These are phyloP conservation scores for Leccinum ochraceum DNA, from an alignment of 768 basidiomycete genomes.

Conservation along the genomic window DNA sequence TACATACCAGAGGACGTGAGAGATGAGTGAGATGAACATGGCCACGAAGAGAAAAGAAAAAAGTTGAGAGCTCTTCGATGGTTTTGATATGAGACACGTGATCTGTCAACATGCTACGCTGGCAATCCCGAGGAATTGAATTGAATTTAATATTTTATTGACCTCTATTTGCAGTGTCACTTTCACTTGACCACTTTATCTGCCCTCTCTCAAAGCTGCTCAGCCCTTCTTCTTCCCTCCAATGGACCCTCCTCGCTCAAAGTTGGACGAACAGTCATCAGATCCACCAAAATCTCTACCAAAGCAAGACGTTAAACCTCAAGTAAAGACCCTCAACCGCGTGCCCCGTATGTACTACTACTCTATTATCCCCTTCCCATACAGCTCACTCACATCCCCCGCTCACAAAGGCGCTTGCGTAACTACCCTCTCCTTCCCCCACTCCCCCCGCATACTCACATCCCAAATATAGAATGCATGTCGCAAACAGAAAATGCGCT, in stretches of 20 bases:
- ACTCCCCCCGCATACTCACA: conserved; percentile 12
- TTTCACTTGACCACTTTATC: conserved; percentile 1
- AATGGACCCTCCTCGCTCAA: conserved; percentile 33
- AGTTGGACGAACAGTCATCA: conserved; percentile 52
- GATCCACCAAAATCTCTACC: conserved; percentile 36
- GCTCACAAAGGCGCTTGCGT: not conserved
- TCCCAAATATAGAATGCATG: conserved; percentile 75
- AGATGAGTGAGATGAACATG: conserved; percentile 47
- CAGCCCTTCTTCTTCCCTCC: not conserved
- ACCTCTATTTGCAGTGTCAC: conserved; percentile 3
- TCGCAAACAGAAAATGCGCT: conserved; percentile 96
- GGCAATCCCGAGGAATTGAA: not conserved
- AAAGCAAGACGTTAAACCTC: conserved; percentile 73
- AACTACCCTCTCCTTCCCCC: not conserved
- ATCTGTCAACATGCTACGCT: not conserved
- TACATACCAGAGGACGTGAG: conserved; percentile 51
- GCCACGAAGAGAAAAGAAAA: not conserved
- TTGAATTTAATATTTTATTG: conserved; percentile 15
- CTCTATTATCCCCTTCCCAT: not conserved
- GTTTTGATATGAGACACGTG: not conserved
- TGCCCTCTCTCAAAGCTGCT: conserved; percentile 43
- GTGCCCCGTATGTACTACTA: conserved; percentile 71
- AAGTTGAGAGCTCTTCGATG: not conserved
- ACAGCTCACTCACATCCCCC: conserved; percentile 11
- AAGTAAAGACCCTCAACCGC: conserved; percentile 77